Evolutionary conservation across 768 basidiomycete species (phyloP).

Genomic region (Tylopilus rubrobrunneus): DNA sequence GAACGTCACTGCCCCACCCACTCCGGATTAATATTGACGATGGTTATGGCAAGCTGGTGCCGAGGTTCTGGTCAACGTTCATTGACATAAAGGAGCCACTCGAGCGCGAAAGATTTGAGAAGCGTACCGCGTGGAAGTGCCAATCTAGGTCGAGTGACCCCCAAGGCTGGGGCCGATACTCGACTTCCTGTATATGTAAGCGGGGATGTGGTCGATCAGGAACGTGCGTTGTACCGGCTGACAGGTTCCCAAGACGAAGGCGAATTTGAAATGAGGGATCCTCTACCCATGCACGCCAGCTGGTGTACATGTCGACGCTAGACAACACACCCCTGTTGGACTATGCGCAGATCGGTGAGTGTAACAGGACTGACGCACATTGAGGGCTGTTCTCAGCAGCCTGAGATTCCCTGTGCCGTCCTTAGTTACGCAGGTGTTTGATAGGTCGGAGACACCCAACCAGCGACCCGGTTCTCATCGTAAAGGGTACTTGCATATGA

Average conservation of each 20-base stretch:
- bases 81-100: background rate
- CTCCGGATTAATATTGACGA: conserved; percentile 31
- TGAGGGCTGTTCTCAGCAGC: conserved; percentile 21
- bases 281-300: conserved; percentile 12
- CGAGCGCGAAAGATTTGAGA: background rate
- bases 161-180: conserved; percentile 47
- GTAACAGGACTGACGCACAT: conserved; percentile 26
- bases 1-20: no score
- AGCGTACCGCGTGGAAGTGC: conserved; percentile 45
- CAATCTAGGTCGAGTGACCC: conserved; percentile 75
- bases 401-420: conserved; percentile 23
- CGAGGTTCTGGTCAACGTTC: conserved; percentile 37
- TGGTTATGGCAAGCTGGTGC: conserved; percentile 43
- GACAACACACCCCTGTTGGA: background rate
- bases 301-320: conserved; percentile 32
- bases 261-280: background rate
- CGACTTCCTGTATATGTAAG: conserved; percentile 46
- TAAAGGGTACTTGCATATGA: conserved; percentile 22
- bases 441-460: background rate
- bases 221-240: conserved; percentile 65
- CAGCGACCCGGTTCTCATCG: background rate
- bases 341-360: background rate
- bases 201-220: conserved; percentile 52
- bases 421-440: conserved; percentile 24
- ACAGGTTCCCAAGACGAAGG: background rate